Evolutionary conservation across 108 stramenopile species (phyloP), one percentile per base, ranked within the genome.

Genomic region (Nitzschia sp.): DNA sequence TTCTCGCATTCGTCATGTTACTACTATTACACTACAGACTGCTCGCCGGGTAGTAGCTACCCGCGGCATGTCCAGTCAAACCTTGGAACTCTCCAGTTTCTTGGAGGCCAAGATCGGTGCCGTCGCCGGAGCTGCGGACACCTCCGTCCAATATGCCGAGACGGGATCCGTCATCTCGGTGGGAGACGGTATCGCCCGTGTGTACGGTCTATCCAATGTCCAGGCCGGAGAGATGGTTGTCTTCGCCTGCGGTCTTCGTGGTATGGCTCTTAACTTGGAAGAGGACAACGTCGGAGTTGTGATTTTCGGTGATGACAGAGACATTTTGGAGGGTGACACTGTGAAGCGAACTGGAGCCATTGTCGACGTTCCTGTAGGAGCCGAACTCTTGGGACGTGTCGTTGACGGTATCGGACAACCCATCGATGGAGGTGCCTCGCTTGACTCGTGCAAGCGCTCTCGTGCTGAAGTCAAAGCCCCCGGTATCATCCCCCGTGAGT

Each of bases 191-290:
- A 99, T 99, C 77, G 98, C 98, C 71, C 98, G 98, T 79, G 98
- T 99, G 24, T 99, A 98, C 85, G 98, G 98, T 71, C 91, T 99
- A 59, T 94, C 96, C 91, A 97, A 97, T 73, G 97, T 99, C 83
- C 98, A 99, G 81, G 98, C 98, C 67, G 98, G 98, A 79, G 98
- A 99, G 97, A 98, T 99, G 97, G 95, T 97, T 79, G 96, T 96
- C 72, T 98, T 98, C 62, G 80, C 95, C 86, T 88, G 87, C 78
- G 97, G 96, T 54, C 87, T 97, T 55, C 89, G 95, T 48, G 98
- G 98, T 68, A 99, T 98, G 98, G 98, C 98, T 47, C 95, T 99
- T 74, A 99, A 99, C 96, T 88, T 99, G 75, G 98, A 99, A 84
- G 97, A 99, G 78, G 95, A 95, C 93, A 98, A 98, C 75, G 98